A percentile compares a stretch with the other conserved stretches of the same genome.
Conservation (phyloP, 441 rosid genomes). For the Corymbia calophylla region DNA sequence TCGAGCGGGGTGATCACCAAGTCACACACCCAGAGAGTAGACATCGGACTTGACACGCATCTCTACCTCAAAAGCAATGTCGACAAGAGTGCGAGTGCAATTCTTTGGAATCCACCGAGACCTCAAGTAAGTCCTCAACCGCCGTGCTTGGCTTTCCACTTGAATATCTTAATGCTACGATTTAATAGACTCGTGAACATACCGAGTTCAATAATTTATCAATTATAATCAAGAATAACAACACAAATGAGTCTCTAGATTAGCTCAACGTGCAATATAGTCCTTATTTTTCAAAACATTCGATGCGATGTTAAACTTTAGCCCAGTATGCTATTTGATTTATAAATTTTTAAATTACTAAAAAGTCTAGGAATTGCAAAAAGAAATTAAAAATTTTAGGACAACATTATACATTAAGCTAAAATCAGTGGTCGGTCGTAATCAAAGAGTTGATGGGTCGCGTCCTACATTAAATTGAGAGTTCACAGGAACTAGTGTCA, state of each 20-base stretch:
- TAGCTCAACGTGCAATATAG: rapidly evolving
- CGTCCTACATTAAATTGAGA: too few relatives aligned
- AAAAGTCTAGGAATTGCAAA: too few relatives aligned
- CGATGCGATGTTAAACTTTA: too few relatives aligned
- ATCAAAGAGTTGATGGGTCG: too few relatives aligned
- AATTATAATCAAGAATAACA: neutral
- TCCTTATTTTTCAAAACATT: too few relatives aligned
- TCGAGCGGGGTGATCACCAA: rapidly evolving
- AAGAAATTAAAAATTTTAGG: too few relatives aligned
- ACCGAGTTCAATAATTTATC: neutral
- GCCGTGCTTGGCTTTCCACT: rapidly evolving
- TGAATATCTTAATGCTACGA: neutral
- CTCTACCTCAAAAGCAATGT: neutral
- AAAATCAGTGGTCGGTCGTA: too few relatives aligned
- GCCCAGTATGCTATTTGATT: too few relatives aligned
- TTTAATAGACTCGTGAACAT: neutral
- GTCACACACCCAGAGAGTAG: rapidly evolving
- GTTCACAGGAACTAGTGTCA: too few relatives aligned
- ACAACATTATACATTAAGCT: too few relatives aligned
- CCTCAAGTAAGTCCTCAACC: neutral
- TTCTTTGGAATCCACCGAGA: neutral
- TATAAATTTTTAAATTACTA: too few relatives aligned
- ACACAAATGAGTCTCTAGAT: rapidly evolving
- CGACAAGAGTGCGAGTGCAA: neutral
- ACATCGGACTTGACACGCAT: rapidly evolving